These are phyloP conservation scores for Triangularia setosa DNA, from an alignment of 2,329 filamentous ascomycete species.

Conservation along the genomic window DNA sequence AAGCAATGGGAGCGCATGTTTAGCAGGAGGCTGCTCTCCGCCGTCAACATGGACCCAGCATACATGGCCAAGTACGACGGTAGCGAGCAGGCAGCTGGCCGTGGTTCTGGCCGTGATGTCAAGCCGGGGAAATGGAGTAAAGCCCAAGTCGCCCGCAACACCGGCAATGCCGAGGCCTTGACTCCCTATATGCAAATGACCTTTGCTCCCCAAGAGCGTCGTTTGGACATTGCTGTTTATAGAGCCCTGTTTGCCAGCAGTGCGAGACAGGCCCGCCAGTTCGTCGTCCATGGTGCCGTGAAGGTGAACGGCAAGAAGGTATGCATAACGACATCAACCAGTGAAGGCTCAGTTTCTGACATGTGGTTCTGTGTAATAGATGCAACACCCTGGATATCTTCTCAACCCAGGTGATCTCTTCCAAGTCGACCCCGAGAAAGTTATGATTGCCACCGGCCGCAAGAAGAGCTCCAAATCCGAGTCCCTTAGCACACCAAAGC, in stretches of 20 bases:
- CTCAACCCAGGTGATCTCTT: conserved; percentile 98
- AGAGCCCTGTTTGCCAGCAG: conserved; percentile 91
- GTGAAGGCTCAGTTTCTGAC: neutral
- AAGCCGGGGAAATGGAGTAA: conserved; percentile 17
- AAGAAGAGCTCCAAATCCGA: conserved; percentile 45
- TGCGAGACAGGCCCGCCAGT: conserved; percentile 86
- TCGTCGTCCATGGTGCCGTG: conserved; percentile 87
- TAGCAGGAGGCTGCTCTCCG: conserved; percentile 71
- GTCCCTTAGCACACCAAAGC: conserved; percentile 21
- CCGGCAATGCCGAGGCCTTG: conserved; percentile 37
- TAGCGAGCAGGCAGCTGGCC: conserved; percentile 74
- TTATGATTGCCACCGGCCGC: conserved; percentile 81
- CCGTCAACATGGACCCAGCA: conserved; percentile 76
- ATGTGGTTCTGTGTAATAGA: conserved; percentile 48
- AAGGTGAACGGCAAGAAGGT: conserved; percentile 97
- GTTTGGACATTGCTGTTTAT: conserved; percentile 92
- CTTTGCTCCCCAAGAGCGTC: conserved; percentile 84
- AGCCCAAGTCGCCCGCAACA: conserved; percentile 28
- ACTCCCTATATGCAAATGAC: conserved; percentile 97
- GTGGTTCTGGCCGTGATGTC: conserved; percentile 66
- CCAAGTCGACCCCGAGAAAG: conserved; percentile 84
- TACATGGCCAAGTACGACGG: conserved; percentile 82
- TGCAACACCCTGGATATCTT: conserved; percentile 86
- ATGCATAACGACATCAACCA: conserved; percentile 23
- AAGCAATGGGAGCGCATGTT: conserved; percentile 95